Evolutionary conservation across 805 yeast species (phyloP).

Genomic region (Starmerella asiatica): DNA sequence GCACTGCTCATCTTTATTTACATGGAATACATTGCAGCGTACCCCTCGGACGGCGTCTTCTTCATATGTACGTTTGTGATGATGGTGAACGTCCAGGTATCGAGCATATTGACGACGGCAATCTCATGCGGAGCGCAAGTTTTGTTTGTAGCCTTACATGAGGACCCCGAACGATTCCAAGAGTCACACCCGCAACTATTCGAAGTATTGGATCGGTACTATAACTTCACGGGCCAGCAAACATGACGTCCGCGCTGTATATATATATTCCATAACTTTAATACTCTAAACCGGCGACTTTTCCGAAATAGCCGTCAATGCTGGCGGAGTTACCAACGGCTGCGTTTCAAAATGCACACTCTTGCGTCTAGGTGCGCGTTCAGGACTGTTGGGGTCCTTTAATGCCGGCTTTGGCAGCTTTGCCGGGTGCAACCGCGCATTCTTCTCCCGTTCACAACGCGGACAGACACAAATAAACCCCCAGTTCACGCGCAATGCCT

Average conservation of each 20-base stretch:
- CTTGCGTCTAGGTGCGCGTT: slow-evolving; percentile 13
- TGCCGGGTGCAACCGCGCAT: neutral
- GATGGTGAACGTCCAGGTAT: slow-evolving; percentile 61
- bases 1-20: slow-evolving; percentile 52
- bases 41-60: slow-evolving; percentile 38
- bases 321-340: slow-evolving; percentile 7
- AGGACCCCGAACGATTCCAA: slow-evolving; percentile 72
- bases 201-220: neutral
- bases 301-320: too few species aligned
- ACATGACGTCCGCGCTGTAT: too few species aligned
- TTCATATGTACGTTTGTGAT: slow-evolving; percentile 55
- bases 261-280: too few species aligned
- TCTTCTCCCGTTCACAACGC: slow-evolving; percentile 41
- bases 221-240: neutral
- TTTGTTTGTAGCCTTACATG: slow-evolving; percentile 68
- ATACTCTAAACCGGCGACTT: too few species aligned
- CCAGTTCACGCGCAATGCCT: slow-evolving; percentile 59
- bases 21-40: slow-evolving; percentile 54
- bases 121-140: slow-evolving; percentile 74
- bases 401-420: slow-evolving; percentile 8
- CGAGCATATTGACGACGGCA: slow-evolving; percentile 57
- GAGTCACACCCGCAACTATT: slow-evolving; percentile 46
- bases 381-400: neutral
- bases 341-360: slow-evolving; percentile 21
- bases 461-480: slow-evolving; percentile 62